Conservation (phyloP, 2,329 filamentous ascomycete genomes). For the Aspergillus sergii region DNA sequence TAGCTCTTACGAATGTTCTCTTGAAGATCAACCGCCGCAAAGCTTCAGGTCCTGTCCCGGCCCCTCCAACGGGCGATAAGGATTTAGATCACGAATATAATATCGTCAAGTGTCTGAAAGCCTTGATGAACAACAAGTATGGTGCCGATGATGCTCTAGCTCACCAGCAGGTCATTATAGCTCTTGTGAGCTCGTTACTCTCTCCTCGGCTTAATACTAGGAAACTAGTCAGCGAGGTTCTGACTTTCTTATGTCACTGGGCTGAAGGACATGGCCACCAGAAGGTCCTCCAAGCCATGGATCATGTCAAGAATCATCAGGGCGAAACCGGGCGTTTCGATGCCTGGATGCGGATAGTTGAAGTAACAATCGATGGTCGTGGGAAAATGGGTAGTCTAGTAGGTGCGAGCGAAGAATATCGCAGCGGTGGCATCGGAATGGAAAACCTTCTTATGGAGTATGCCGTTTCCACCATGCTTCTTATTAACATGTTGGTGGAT, state of each 20-base stretch:
- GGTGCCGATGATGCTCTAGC: constrained; percentile 92
- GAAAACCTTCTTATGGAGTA: constrained; percentile 99
- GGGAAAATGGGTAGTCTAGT: constrained; percentile 99
- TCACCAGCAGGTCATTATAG: constrained; percentile 87
- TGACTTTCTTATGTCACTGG: constrained; percentile 97
- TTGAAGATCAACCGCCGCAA: constrained; percentile 91
- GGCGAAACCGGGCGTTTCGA: constrained; percentile 96
- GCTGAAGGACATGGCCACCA: constrained; percentile 83
- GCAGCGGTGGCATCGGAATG: constrained; percentile 95
- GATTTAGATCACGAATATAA: constrained; percentile 92
- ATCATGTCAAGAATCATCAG: constrained; percentile 83
- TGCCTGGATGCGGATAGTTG: constrained; percentile 97
- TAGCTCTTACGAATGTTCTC: constrained; percentile 91
- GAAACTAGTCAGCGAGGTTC: constrained; percentile 91
- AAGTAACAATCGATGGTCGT: constrained; percentile 93
- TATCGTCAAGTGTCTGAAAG: constrained; percentile 96
- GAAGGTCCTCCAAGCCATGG: constrained; percentile 91
- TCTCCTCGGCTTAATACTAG: constrained; percentile 87
- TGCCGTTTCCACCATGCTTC: constrained; percentile 87
- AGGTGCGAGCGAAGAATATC: constrained; percentile 92
- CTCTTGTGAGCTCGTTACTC: constrained; percentile 81
- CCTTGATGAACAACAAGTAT: constrained; percentile 99
- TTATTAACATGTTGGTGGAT: constrained; percentile 96
- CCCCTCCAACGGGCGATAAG: constrained; percentile 67
- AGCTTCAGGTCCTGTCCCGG: constrained; percentile 69